Evolutionary conservation across 1,284 basidiomycete species (phyloP), one percentile per base, ranked within the genome.

Genomic region (Malassezia nana): DNA sequence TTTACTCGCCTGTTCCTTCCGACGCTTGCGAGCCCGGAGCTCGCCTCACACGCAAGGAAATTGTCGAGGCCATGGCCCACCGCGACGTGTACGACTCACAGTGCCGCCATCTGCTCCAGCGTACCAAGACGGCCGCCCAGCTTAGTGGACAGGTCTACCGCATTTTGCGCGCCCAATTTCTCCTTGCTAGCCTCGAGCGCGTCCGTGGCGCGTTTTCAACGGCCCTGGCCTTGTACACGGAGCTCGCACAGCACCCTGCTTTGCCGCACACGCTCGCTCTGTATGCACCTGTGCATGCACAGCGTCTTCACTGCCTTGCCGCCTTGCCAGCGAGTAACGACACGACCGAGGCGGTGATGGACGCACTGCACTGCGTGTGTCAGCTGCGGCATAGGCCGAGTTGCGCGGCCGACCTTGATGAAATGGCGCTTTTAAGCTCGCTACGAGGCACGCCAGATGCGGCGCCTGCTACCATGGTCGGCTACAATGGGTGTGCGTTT

Each of bases 41-140:
- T 4, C 18, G n/a, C 12, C 53, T 60, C 39, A 52, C 51, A 29
- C 59, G 58, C 24, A 59, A 52, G 35, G 54, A 56, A 46, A 46
- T 6, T 31, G 44, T 55, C 25, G 55, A 47, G 42, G 44, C 55
- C 8, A 38, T 57, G 9, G 29, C 20, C n/a, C 16, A 41, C 18
- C 39, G 40, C 29, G 38, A 43, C 30, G 57, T 65, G 38, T 39
- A 38, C 9, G 41, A 63, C 4, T 38, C 53, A 5, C 49, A 55
- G 35, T 30, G 38, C 6, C 49, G 54, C 43, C 46, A 40, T 22
- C 20, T 56, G 8, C 13, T 56, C 20, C 54, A 56, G 16, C 54
- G 54, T 20, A 2, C 49, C 10, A 16, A 46, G 6, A 28, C 38
- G 3, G 42, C 49, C 1, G 33, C 43, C 3, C 18, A 38, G 25